Percentiles rank a stretch among this genome's conserved stretches.
phyloP scores from a whole-genome alignment of 1,139 yeast genomes.

The Suhomyces bolitotheri region DNA sequence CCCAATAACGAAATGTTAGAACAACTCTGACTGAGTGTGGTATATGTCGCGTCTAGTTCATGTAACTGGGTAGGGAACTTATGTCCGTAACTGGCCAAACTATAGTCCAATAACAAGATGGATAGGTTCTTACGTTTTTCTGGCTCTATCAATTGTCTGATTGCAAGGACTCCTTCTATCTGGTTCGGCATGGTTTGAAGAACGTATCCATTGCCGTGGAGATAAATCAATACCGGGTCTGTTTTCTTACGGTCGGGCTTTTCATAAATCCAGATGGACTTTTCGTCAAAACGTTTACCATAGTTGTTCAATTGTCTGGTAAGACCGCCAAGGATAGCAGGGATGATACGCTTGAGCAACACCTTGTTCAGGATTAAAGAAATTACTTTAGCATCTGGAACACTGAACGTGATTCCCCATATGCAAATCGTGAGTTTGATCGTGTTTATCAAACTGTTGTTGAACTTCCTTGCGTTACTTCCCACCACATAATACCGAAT shows the following conservation, averaged over 20 bases:
- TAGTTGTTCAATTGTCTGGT: conserved; percentile 25
- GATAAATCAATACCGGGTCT: conserved; percentile 42
- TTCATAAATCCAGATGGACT: conserved; percentile 41
- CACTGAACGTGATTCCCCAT: conserved; percentile 1
- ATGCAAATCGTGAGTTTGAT: conserved; percentile 3
- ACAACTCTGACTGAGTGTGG: conserved; percentile 28
- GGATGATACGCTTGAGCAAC: conserved; percentile 12
- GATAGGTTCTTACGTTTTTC: conserved; percentile 28
- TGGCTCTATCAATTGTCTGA: conserved; percentile 32
- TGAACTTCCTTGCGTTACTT: conserved; percentile 7
- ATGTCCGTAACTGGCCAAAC: conserved; percentile 33
- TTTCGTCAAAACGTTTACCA: conserved; percentile 35
- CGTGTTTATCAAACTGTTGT: conserved; percentile 1
- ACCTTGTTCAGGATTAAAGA: background rate
- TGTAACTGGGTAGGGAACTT: conserved; percentile 37
- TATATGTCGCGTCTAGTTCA: conserved; percentile 37
- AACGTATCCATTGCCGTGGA: conserved; percentile 49
- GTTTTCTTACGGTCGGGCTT: conserved; percentile 24
- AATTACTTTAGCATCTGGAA: conserved; percentile 2
- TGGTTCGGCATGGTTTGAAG: conserved; percentile 38
- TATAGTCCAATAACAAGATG: conserved; percentile 40
- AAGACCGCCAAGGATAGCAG: conserved; percentile 8
- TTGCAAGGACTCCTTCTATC: conserved; percentile 31
- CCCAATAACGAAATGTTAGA: conserved; percentile 38
- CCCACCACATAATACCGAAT: conserved; percentile 5